These are phyloP conservation scores for Pisolithus tinctorius DNA, from an alignment of 768 basidiomycete species.

Conservation along the genomic window DNA sequence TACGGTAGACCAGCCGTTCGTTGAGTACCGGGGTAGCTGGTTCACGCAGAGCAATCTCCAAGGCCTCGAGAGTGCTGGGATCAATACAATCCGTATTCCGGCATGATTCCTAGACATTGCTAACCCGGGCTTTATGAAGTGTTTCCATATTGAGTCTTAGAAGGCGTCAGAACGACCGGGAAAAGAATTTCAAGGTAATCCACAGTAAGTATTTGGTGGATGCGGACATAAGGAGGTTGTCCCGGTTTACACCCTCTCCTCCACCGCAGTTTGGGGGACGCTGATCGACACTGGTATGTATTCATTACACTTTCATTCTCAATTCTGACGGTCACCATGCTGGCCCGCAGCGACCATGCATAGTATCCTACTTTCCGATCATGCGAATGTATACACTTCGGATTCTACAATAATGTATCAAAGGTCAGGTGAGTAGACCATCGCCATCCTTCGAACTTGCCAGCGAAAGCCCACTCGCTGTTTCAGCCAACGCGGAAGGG, in stretches of 20 bases:
- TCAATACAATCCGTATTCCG: constrained; percentile 75
- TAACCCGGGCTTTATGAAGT: neutral
- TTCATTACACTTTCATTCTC: no score
- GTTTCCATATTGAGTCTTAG: constrained; percentile 58
- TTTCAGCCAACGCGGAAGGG: no score
- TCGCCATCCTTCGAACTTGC: no score
- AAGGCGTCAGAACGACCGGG: constrained; percentile 51
- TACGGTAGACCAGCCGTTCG: constrained; percentile 51
- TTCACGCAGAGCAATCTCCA: constrained; percentile 61
- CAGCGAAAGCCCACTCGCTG: no score
- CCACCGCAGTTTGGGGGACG: constrained; percentile 48
- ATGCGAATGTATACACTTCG: no score
- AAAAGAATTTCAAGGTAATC: constrained; percentile 66
- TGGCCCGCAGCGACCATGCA: no score
- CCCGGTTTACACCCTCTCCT: constrained; percentile 16
- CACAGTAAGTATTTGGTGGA: constrained; percentile 50
- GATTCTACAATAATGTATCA: no score
- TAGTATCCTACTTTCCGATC: no score
- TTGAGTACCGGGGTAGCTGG: constrained; percentile 68
- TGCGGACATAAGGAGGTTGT: neutral
- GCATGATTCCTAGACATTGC: constrained; percentile 31
- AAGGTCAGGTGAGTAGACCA: no score
- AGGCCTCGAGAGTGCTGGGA: constrained; percentile 41
- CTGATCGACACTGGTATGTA: no score
- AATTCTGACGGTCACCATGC: no score